These are phyloP conservation scores for Platanthera zijinensis DNA, from an alignment of 106 monocot genomes.

Conservation along the genomic window DNA sequence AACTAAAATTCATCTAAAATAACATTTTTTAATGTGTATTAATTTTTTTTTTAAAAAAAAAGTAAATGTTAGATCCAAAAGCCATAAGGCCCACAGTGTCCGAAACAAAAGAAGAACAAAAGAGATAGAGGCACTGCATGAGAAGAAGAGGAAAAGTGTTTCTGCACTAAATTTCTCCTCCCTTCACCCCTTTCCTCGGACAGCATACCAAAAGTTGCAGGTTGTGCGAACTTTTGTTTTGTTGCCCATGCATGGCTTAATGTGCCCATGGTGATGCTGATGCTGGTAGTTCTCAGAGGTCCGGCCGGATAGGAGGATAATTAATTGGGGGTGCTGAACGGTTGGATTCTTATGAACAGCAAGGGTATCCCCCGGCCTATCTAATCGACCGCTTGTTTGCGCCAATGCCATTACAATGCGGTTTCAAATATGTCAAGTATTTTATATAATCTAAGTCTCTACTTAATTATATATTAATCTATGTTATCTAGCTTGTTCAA, in stretches of 20 bases:
- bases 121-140: no score
- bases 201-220: slow-evolving; percentile 12
- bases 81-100: neutral
- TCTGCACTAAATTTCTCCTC: neutral
- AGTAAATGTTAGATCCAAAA: neutral
- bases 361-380: neutral
- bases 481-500: no score
- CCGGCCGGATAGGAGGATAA: slow-evolving; percentile 17
- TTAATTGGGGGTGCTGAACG: neutral
- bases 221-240: slow-evolving; percentile 20
- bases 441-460: no score
- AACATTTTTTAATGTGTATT: no score
- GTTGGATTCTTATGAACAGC: slow-evolving; percentile 15
- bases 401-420: neutral
- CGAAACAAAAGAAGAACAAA: slow-evolving; percentile 7
- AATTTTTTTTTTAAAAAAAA: no score
- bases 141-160: neutral
- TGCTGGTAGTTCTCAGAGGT: slow-evolving; percentile 15
- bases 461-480: no score
- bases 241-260: slow-evolving; percentile 8
- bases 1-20: no score
- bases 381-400: neutral
- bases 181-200: slow-evolving; percentile 1
- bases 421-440: no score
- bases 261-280: slow-evolving; percentile 8